Evolutionary conservation across 2,329 filamentous ascomycete species (phyloP).

Genomic region (Aspergillus versicolor): DNA sequence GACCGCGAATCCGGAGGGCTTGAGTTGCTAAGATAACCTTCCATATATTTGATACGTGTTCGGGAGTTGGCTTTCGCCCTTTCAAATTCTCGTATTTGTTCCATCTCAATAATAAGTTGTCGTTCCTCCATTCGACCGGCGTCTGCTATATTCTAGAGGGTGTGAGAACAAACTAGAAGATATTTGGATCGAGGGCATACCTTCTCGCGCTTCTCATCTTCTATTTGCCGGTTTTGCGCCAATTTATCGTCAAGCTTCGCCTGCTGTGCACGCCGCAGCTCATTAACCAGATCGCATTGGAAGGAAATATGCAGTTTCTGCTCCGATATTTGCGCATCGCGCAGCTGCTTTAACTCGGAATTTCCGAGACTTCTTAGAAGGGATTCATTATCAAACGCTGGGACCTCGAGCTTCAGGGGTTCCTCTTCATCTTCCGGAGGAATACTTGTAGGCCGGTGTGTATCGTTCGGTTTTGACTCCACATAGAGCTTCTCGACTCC

Average conservation of each 20-base stretch:
- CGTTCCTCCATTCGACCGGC: slow-evolving; percentile 42
- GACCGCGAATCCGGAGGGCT: slow-evolving; percentile 34
- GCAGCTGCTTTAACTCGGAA: slow-evolving; percentile 30
- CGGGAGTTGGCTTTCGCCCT: slow-evolving; percentile 43
- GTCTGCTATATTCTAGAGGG: slow-evolving; percentile 35
- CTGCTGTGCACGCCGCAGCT: slow-evolving; percentile 32
- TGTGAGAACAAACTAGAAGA: not conserved
- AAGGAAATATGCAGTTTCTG: slow-evolving; percentile 34
- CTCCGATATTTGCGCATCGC: slow-evolving; percentile 30
- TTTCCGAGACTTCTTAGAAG: slow-evolving; percentile 36
- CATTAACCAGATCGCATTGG: slow-evolving; percentile 31
- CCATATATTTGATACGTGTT: slow-evolving; percentile 49
- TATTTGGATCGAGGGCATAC: slow-evolving; percentile 21
- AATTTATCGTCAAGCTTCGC: slow-evolving; percentile 29
- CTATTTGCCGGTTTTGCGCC: slow-evolving; percentile 27
- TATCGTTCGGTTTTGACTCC: slow-evolving; percentile 21
- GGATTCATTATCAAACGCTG: slow-evolving; percentile 35
- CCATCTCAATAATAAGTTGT: slow-evolving; percentile 45
- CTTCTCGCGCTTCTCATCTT: slow-evolving; percentile 40
- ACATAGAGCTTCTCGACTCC: slow-evolving; percentile 38
- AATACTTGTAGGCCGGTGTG: not conserved
- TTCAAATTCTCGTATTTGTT: slow-evolving; percentile 46
- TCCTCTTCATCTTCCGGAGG: slow-evolving; percentile 18
- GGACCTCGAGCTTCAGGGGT: slow-evolving; percentile 31
- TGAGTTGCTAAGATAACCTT: slow-evolving; percentile 45